Evolutionary conservation across 768 basidiomycete genomes (phyloP), one percentile per base, ranked within the genome.

Genomic region (Pisolithus microcarpus): DNA sequence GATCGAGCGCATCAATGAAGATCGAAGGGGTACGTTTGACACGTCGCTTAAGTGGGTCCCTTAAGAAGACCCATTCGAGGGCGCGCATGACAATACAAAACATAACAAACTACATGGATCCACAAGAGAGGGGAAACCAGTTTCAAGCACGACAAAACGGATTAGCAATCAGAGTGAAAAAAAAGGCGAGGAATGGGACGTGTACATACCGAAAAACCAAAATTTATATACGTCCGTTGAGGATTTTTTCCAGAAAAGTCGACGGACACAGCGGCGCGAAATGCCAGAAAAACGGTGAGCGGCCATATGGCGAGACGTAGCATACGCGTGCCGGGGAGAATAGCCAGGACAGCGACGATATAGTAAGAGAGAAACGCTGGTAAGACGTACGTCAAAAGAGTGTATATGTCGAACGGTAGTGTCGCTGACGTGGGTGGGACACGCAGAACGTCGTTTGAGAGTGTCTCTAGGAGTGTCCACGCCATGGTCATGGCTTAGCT

Each of bases 251-350:
- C 19, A 0, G 52, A 50, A 30, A 55, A 13, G 11, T 62, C 57
- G 43, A 57, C 38, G 6, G 38, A 51, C 18, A 43, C 16, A 2
- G 67, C 64, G 7, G 73, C 72, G 21, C 71, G 69, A 53, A 74
- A 75, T 7, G 73, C 64, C 7, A 67, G 55, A 61, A 70, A 72
- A 11, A 76, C 53, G 3, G 76, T 70, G 21, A 76, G 46, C 2
- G 78, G 77, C 37, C 79, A 67, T 18, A 80, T 52, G 7, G 72
- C 72, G 43, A 78, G 51, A 38, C 80, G 76, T 38, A 75, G 59
- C 7, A 56, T 46, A 24, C 69, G 69, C 0, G 79, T 80, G 15
- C 67, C 60, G 0, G 78, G 77, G 4, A 71, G 61, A 23, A 77
- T 62, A 6, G 77, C 75, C 48, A 83, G 70, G 36, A 75, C 59